A percentile compares a stretch with the other conserved stretches of the same genome.
Conservation (phyloP, 208 protist species). For the Trypanosomatidae sp. region DNA sequence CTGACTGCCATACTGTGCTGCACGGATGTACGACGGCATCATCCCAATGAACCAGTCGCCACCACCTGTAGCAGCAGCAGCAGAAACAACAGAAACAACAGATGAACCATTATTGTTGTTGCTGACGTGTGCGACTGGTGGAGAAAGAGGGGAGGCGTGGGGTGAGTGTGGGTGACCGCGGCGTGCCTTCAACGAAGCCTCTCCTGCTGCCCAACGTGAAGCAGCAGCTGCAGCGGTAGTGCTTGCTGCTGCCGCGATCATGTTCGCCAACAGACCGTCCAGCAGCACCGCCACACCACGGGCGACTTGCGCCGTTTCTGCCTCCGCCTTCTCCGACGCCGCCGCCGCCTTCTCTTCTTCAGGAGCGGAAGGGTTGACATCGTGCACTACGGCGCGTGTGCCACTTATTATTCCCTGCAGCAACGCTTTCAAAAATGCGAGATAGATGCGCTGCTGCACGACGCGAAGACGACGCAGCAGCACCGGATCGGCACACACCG, state of each 20-base stretch:
- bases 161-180: background rate
- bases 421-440: constrained; percentile 26
- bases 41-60: constrained; percentile 25
- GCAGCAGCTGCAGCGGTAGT: too few species aligned
- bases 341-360: background rate
- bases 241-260: too few species aligned
- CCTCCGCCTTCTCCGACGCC: background rate
- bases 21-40: constrained; percentile 24
- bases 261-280: constrained; percentile 15
- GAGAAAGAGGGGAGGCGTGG: too few species aligned
- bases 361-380: too few species aligned
- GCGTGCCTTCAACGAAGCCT: too few species aligned
- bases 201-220: too few species aligned
- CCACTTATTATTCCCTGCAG: constrained; percentile 20
- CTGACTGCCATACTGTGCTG: too few species aligned
- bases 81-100: too few species aligned
- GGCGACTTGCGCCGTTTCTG: background rate
- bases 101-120: too few species aligned
- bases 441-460: constrained; percentile 33
- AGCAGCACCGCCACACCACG: constrained; percentile 6
- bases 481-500: too few species aligned
- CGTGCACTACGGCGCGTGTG: background rate
- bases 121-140: too few species aligned
- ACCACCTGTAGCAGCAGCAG: too few species aligned
- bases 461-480: constrained; percentile 24